Conservation (phyloP, 371 early-diverging fungal species). For the Syncephalis fuscata region DNA sequence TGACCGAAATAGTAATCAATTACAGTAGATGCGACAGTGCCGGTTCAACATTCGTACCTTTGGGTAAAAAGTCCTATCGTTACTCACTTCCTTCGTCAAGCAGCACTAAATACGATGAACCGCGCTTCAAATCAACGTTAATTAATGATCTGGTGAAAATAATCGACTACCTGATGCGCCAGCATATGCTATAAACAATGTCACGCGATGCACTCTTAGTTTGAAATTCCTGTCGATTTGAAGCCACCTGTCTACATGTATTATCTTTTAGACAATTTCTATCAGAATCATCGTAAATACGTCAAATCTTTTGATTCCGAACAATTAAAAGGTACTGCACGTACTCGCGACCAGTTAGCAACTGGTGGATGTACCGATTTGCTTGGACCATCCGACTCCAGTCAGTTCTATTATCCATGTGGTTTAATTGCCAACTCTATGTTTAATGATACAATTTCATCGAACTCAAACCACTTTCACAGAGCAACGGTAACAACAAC, state of each 20-base stretch:
- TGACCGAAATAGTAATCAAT: constrained; percentile 70
- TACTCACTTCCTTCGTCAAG: no score
- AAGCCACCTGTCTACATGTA: constrained; percentile 75
- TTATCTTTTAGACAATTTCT: constrained; percentile 92
- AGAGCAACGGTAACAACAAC: no score
- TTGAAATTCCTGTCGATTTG: constrained; percentile 54
- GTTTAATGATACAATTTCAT: constrained; percentile 54
- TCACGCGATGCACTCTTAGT: constrained; percentile 49
- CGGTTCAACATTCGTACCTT: no score
- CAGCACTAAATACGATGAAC: no score
- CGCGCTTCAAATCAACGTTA: no score
- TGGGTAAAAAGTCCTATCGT: no score
- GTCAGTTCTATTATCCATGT: constrained; percentile 71
- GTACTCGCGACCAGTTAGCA: constrained; percentile 11
- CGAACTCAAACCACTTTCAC: neutral
- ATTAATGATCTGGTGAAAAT: no score
- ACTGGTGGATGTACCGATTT: constrained; percentile 9
- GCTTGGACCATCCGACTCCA: constrained; percentile 8
- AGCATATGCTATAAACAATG: constrained; percentile 6
- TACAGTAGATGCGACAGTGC: constrained; percentile 52
- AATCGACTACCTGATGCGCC: no score
- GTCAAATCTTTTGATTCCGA: constrained; percentile 73
- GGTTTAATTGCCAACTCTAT: constrained; percentile 96
- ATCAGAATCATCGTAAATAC: constrained; percentile 95
- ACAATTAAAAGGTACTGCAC: constrained; percentile 63